Evolutionary conservation across 495 filamentous ascomycete genomes (phyloP).

Genomic region (Geoglossum glabrum): DNA sequence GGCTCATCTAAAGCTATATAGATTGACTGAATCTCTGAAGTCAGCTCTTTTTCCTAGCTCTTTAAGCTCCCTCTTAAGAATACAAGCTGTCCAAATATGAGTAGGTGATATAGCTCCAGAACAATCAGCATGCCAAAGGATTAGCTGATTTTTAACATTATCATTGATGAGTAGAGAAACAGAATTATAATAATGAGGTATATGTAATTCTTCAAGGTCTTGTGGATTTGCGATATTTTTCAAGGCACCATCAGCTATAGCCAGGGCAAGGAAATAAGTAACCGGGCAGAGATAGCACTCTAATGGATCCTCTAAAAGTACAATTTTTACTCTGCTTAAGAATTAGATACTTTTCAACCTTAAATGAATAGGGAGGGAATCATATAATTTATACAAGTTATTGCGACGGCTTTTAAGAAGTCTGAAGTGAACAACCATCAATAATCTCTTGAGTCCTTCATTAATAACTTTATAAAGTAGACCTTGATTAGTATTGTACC

Average conservation of each 20-base stretch:
- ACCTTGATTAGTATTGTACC: not conserved
- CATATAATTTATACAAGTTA: not conserved
- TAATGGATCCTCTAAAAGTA: not conserved
- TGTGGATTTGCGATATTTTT: not conserved
- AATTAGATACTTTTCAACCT: not conserved
- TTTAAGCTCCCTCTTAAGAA: too few species aligned
- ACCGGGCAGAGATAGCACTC: not conserved
- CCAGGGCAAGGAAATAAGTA: not conserved
- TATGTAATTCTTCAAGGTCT: too few species aligned
- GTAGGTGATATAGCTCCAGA: too few species aligned
- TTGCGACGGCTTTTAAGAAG: not conserved
- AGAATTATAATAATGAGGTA: too few species aligned
- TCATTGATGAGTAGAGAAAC: too few species aligned
- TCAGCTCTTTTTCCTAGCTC: too few species aligned
- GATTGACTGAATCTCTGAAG: too few species aligned
- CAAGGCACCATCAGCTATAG: not conserved
- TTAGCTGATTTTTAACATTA: too few species aligned
- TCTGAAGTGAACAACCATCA: not conserved
- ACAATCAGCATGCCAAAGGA: too few species aligned
- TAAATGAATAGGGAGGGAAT: not conserved
- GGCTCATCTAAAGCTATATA: too few species aligned
- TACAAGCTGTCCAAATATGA: too few species aligned
- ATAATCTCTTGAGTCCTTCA: not conserved
- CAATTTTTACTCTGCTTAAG: not conserved
- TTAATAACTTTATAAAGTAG: not conserved